Percentiles rank a stretch among this genome's conserved stretches.
phyloP scores from a whole-genome alignment of 495 filamentous ascomycete species.

The Letharia lupina region DNA sequence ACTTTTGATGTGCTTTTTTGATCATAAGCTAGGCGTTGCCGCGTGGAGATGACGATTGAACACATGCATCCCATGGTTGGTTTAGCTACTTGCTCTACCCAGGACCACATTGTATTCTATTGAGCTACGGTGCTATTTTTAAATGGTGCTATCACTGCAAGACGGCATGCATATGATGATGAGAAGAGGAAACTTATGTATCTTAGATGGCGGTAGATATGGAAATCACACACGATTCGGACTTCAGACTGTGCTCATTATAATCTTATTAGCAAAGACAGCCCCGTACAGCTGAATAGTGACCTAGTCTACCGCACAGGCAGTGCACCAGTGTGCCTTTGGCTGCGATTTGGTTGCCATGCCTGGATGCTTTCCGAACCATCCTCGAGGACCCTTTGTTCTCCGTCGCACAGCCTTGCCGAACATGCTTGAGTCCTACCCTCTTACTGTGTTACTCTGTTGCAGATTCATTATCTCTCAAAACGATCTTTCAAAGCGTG shows the following conservation, averaged over 20 bases:
- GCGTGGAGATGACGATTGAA: slow-evolving; percentile 1
- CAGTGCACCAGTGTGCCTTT: neutral
- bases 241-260: neutral
- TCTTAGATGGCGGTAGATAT: slow-evolving; percentile 2
- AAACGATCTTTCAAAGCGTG: no score
- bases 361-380: neutral
- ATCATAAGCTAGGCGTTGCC: slow-evolving; percentile 14
- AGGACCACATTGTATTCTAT: slow-evolving; percentile 1
- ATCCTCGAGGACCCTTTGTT: no score
- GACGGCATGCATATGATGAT: neutral
- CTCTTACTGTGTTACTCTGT: no score
- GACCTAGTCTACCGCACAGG: neutral
- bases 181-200: neutral
- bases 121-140: neutral
- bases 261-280: neutral
- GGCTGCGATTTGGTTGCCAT: neutral
- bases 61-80: neutral
- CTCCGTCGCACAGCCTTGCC: neutral
- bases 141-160: neutral
- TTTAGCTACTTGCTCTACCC: neutral
- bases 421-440: no score
- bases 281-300: neutral
- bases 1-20: neutral
- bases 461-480: no score
- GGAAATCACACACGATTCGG: neutral